Percentiles rank a stretch among this genome's conserved stretches.
phyloP scores from a whole-genome alignment of 2,329 filamentous ascomycete genomes.

The Tolypocladium pustulatum region DNA sequence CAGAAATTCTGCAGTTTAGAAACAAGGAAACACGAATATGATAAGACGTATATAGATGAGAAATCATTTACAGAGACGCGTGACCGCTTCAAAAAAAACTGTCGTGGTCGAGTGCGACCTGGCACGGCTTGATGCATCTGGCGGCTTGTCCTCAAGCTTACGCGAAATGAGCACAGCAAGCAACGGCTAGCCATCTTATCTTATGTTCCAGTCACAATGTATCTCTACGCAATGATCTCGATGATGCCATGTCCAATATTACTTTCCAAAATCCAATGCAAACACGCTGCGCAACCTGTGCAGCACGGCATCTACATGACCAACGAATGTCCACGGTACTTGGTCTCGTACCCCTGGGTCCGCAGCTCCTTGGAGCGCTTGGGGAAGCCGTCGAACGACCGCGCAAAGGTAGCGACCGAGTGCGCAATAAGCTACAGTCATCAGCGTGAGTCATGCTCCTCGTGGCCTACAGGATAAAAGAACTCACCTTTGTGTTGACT shows the following conservation, averaged over 20 bases:
- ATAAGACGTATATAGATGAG: too few species aligned
- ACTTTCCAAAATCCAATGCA: background rate
- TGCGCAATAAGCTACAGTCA: conserved; percentile 51
- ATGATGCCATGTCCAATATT: background rate
- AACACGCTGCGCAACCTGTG: background rate
- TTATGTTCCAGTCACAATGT: background rate
- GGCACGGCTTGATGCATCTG: too few species aligned
- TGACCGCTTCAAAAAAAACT: too few species aligned
- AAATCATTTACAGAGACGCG: too few species aligned
- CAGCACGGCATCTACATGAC: conserved; percentile 24
- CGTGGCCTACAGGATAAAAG: background rate
- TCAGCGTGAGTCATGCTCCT: conserved; percentile 7
- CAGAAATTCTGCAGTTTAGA: too few species aligned
- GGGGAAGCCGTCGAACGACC: conserved; percentile 56
- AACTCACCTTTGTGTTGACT: conserved; percentile 45
- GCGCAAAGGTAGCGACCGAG: conserved; percentile 59
- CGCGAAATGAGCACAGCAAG: too few species aligned
- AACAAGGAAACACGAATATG: too few species aligned
- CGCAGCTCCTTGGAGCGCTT: conserved; percentile 29
- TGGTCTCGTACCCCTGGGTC: conserved; percentile 21
- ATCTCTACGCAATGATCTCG: background rate
- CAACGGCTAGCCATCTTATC: too few species aligned
- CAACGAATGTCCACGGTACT: conserved; percentile 40
- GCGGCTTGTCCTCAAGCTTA: too few species aligned
- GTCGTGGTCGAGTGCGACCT: too few species aligned